Percentiles rank a stretch among this genome's conserved stretches.
These are phyloP conservation scores for Globisporangium solare DNA, from an alignment of 352 stramenopile species.

Conservation along the genomic window DNA sequence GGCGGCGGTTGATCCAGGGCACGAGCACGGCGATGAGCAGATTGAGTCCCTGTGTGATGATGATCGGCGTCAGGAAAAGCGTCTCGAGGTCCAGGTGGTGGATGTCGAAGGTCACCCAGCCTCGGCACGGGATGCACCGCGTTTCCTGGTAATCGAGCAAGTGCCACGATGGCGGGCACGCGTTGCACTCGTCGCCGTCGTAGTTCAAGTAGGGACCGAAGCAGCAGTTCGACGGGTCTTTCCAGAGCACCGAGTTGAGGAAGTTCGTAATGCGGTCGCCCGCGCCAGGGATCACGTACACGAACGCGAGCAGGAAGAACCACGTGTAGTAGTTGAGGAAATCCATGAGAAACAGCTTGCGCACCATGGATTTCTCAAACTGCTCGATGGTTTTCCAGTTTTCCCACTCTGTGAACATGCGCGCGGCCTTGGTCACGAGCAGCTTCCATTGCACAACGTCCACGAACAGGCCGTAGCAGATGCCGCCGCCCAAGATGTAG, in stretches of 20 bases:
- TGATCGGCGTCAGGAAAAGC: conserved; percentile 79
- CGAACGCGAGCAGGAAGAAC: conserved; percentile 84
- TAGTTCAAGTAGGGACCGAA: conserved; percentile 72
- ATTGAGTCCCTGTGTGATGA: conserved; percentile 74
- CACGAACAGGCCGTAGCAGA: conserved; percentile 78
- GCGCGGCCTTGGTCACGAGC: conserved; percentile 65
- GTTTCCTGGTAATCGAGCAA: conserved; percentile 24
- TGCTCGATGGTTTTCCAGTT: conserved; percentile 85
- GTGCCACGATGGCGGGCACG: conserved; percentile 66
- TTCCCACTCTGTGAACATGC: conserved; percentile 77
- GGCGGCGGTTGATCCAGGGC: conserved; percentile 67
- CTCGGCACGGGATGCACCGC: conserved; percentile 58
- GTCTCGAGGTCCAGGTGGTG: conserved; percentile 76
- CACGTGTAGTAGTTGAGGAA: conserved; percentile 89
- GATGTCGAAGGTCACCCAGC: conserved; percentile 81
- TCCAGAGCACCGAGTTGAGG: conserved; percentile 70
- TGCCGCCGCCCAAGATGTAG: conserved; percentile 68
- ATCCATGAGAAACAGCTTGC: conserved; percentile 82
- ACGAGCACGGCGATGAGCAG: conserved; percentile 66
- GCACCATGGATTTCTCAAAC: conserved; percentile 74
- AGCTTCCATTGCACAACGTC: conserved; percentile 82
- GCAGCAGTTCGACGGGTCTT: conserved; percentile 76
- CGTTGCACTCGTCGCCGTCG: conserved; percentile 35
- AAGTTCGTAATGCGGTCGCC: conserved; percentile 80
- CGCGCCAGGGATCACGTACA: conserved; percentile 78